These are phyloP conservation scores for Cytospora leucostoma DNA, from an alignment of 2,329 filamentous ascomycete species.

Conservation along the genomic window DNA sequence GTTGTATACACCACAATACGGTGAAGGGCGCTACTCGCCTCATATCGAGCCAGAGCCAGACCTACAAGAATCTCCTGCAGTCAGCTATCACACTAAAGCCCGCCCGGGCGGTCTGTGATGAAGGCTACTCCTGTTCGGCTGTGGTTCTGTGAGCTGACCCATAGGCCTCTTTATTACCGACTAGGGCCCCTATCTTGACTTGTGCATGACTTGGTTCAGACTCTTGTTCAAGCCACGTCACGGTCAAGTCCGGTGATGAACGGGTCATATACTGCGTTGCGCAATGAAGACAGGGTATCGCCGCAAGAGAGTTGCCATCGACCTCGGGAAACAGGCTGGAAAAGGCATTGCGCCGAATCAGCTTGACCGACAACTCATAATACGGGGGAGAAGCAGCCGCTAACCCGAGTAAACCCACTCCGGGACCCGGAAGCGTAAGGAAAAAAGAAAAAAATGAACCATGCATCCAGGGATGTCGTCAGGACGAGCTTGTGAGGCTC, in stretches of 20 bases:
- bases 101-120: not conserved
- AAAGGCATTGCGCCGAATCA: not conserved
- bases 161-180: not conserved
- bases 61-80: too few relatives aligned
- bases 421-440: not conserved
- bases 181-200: not conserved
- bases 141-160: not conserved
- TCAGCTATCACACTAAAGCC: not conserved
- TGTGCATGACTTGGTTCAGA: not conserved
- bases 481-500: not conserved
- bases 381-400: not conserved
- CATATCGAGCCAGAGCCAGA: not conserved
- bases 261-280: not conserved
- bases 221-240: not conserved
- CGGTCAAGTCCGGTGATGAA: not conserved
- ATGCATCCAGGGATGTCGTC: not conserved
- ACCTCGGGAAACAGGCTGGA: not conserved
- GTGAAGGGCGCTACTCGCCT: not conserved
- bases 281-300: not conserved
- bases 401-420: not conserved
- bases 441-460: not conserved
- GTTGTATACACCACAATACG: not conserved
- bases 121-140: not conserved
- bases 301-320: not conserved
- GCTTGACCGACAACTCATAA: not conserved